These are phyloP conservation scores for Yamadazyma atlantica DNA, from an alignment of 1,139 yeast species.

Conservation along the genomic window DNA sequence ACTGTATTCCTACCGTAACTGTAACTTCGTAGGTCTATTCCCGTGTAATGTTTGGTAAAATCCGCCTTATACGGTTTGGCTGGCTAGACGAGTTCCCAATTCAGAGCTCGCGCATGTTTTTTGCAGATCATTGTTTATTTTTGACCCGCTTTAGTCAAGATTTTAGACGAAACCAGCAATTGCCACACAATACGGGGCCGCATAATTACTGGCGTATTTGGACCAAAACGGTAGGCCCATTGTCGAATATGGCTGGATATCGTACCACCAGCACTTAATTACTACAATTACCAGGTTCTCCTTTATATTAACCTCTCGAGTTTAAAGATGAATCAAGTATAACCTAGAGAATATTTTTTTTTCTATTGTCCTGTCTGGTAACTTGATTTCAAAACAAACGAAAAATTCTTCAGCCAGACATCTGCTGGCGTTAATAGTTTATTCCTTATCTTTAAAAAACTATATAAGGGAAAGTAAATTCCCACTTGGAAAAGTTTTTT, in stretches of 20 bases:
- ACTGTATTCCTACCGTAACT: too few species aligned
- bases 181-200: not conserved
- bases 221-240: slow-evolving; percentile 1
- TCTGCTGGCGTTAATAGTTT: not conserved
- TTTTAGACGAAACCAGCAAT: slow-evolving; percentile 1
- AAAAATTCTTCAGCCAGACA: slow-evolving; percentile 1
- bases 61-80: too few species aligned
- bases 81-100: not conserved
- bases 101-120: slow-evolving; percentile 1
- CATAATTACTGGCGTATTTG: not conserved
- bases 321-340: not conserved
- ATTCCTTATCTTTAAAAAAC: not conserved
- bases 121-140: not conserved
- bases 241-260: slow-evolving; percentile 4
- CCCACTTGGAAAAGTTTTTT: not conserved
- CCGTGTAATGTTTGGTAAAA: too few species aligned
- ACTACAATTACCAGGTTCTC: not conserved
- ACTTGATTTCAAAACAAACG: slow-evolving; percentile 1
- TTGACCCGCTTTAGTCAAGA: not conserved
- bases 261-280: not conserved
- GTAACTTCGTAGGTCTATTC: too few species aligned
- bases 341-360: not conserved
- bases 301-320: not conserved
- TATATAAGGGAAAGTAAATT: slow-evolving; percentile 1
- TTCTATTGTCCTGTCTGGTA: not conserved